These are phyloP conservation scores for Lactifluus subvellereus DNA, from an alignment of 768 basidiomycete species.

Conservation along the genomic window DNA sequence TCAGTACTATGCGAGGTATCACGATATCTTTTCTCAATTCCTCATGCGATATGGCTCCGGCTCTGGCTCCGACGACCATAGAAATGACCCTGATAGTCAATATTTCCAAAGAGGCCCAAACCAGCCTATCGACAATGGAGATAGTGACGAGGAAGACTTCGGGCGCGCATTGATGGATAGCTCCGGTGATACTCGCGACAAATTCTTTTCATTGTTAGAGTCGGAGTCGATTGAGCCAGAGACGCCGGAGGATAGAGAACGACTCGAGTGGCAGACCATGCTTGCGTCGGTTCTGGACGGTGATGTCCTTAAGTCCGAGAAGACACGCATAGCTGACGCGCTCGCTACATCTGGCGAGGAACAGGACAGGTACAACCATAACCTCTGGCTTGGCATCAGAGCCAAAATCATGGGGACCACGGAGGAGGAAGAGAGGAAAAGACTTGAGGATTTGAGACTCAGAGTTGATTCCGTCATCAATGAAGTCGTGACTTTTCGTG, in stretches of 20 bases:
- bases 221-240: conserved; percentile 60
- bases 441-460: conserved; percentile 76
- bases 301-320: conserved; percentile 93
- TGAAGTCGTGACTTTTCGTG: conserved; percentile 73
- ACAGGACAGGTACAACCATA: conserved; percentile 58
- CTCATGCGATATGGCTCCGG: conserved; percentile 68
- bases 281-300: conserved; percentile 89
- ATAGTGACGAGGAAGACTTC: conserved; percentile 71
- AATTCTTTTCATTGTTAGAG: conserved; percentile 50
- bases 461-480: conserved; percentile 80
- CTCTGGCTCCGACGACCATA: conserved; percentile 55
- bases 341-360: conserved; percentile 65
- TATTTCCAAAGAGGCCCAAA: conserved; percentile 71
- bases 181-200: conserved; percentile 44
- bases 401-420: conserved; percentile 78
- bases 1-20: conserved; percentile 36
- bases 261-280: conserved; percentile 95
- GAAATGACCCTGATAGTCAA: conserved; percentile 78
- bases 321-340: conserved; percentile 81
- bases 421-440: conserved; percentile 74
- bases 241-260: conserved; percentile 68
- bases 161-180: conserved; percentile 38
- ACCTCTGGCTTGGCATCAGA: conserved; percentile 86
- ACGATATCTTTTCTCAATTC: conserved; percentile 76
- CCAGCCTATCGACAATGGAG: conserved; percentile 60